Evolutionary conservation across 2,329 filamentous ascomycete species (phyloP), one percentile per base, ranked within the genome.

Genomic region (Pyrenochaeta sp.): DNA sequence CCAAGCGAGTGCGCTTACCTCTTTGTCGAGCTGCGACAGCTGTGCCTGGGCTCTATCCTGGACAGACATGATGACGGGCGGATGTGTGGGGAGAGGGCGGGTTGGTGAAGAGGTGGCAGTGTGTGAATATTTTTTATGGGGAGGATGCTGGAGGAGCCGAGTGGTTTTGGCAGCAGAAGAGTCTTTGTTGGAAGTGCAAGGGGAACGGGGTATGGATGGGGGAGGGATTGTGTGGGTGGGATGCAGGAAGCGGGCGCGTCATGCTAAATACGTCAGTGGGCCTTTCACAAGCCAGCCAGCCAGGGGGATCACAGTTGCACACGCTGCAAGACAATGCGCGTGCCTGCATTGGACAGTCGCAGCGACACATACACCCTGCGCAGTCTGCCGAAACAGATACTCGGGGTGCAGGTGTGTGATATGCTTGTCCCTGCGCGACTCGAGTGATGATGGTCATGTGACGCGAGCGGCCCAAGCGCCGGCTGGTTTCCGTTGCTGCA

Each of bases 1-100:
- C 27, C 27, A 49, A 56, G 45, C 49, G 61, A 60, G 52, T 31
- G 43, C 49, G 80, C 86, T 64, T 79, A 93, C 90, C 88, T 92
- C 90, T 74, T 87, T 89, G 81, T 96, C 91, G 79, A 96, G 88
- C 81, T 89, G 85, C 68, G 85, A 85, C 74, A 95, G 83, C 73
- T 91, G 89, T 71, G 89, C 83, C 78, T 92, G 89, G 64, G 89
- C 86, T 78, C 87, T 88, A 71, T 92, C 90, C 79, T 92, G 90
- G 68, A 88, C 83, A 77, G 88, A 88, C 89, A 92, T 92, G 68
- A 71, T 85, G 68, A 62, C 63, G 60, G 45, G 41, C 43, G 51
- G 29, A 9, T 4, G 39, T 47, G 46, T 45, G 43, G 57, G 29
- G 35, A 40, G 42, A 50, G 45, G 39, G 47, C n/a, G 32, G 12